phyloP scores from a whole-genome alignment of 1,284 basidiomycete genomes.

The Ustilago trichophora region DNA sequence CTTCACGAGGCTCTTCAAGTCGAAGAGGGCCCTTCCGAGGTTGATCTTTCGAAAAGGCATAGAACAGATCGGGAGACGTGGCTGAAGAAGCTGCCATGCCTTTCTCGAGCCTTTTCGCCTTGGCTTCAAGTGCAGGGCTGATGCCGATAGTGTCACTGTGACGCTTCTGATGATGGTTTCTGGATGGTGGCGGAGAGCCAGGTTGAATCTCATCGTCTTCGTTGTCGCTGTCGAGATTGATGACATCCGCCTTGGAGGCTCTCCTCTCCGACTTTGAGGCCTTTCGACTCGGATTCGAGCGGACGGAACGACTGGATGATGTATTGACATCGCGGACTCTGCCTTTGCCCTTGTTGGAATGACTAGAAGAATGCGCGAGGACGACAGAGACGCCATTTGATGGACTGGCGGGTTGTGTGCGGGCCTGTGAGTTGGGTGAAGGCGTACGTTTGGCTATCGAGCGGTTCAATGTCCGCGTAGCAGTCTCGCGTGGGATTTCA shows the following conservation, averaged over 20 bases:
- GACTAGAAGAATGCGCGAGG: background rate
- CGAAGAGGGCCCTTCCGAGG: constrained; percentile 9
- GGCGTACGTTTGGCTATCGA: background rate
- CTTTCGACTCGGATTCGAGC: constrained; percentile 1
- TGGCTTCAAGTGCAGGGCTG: constrained; percentile 17
- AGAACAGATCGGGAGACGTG: constrained; percentile 5
- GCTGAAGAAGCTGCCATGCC: background rate
- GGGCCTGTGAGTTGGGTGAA: background rate
- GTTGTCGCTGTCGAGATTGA: constrained; percentile 8
- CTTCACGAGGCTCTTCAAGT: constrained; percentile 9
- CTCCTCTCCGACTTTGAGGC: background rate
- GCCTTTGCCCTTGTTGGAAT: constrained; percentile 17
- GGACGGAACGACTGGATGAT: background rate
- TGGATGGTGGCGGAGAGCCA: background rate
- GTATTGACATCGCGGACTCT: constrained; percentile 5
- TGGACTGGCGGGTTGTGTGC: background rate
- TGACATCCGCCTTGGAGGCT: too few species aligned
- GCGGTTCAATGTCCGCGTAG: background rate
- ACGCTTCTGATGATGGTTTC: background rate
- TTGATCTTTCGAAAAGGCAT: background rate
- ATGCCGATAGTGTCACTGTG: background rate
- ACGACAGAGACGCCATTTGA: background rate
- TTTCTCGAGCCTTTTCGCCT: constrained; percentile 1
- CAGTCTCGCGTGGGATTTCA: background rate
- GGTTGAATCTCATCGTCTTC: constrained; percentile 3